phyloP scores from a whole-genome alignment of 345 rosid species.

The Populus ilicifolia region DNA sequence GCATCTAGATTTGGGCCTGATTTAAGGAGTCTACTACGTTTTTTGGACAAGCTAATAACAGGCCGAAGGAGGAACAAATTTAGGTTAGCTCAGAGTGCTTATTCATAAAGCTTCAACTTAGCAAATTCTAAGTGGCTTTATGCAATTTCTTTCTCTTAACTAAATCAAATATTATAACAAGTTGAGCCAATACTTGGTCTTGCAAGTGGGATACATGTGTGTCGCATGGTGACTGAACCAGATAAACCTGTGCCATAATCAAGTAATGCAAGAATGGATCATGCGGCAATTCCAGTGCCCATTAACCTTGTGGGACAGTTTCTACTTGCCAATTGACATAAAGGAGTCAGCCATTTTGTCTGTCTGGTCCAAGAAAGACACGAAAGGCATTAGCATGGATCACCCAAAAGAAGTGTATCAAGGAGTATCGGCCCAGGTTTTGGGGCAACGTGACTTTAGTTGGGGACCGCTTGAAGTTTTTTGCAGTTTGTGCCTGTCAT shows the following conservation, averaged over 20 bases:
- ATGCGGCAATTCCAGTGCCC: neutral
- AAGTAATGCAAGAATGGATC: neutral
- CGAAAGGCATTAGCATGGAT: neutral
- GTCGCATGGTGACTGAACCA: neutral
- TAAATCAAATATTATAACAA: neutral
- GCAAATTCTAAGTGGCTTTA: neutral
- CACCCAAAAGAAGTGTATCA: neutral
- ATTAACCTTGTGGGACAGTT: neutral
- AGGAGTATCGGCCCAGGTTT: conserved; percentile 11
- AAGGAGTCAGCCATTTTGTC: neutral
- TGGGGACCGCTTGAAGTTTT: conserved; percentile 14
- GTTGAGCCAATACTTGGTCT: neutral
- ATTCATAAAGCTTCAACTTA: neutral
- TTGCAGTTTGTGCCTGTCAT: conserved; percentile 1
- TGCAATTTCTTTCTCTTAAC: neutral
- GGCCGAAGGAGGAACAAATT: neutral
- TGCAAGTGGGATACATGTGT: neutral
- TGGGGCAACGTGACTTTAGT: conserved; percentile 19
- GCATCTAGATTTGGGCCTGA: neutral
- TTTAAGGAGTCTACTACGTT: neutral
- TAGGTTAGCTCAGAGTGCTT: neutral
- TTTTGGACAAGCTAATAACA: neutral
- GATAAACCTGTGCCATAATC: neutral
- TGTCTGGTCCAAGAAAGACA: conserved; percentile 15
- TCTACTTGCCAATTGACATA: neutral